Conservation (phyloP, 2,329 filamentous ascomycete species). For the Microdochium bolleyi region DNA sequence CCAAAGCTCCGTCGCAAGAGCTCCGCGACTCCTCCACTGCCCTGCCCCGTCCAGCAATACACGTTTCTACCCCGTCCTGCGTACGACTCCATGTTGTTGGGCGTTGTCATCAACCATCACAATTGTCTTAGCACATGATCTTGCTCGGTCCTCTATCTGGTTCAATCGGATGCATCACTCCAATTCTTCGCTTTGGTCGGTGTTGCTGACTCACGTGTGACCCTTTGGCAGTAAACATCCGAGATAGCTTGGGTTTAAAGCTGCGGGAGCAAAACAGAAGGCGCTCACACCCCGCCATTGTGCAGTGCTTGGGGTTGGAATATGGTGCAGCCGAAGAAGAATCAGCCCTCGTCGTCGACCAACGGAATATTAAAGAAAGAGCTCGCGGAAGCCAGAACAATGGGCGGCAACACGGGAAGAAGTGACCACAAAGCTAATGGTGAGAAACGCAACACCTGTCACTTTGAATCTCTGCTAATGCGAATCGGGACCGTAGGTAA, state of each 20-base stretch:
- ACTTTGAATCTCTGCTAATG: neutral
- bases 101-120: too few species aligned
- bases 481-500: conserved; percentile 40
- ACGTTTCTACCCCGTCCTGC: neutral
- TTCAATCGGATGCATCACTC: neutral
- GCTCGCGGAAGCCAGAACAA: conserved; percentile 13
- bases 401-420: conserved; percentile 20
- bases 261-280: neutral
- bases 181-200: too few species aligned
- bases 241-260: neutral
- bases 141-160: neutral
- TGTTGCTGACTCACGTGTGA: neutral
- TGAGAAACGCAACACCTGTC: conserved; percentile 9
- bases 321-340: conserved; percentile 17
- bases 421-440: conserved; percentile 30
- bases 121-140: too few species aligned
- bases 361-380: conserved; percentile 22
- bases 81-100: too few species aligned
- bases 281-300: neutral
- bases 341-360: conserved; percentile 11
- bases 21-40: neutral
- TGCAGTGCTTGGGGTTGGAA: neutral
- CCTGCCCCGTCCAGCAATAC: neutral
- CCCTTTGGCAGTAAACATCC: neutral
- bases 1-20: neutral